Conservation (phyloP, 2,329 filamentous ascomycete species). For the Nemania serpens region DNA sequence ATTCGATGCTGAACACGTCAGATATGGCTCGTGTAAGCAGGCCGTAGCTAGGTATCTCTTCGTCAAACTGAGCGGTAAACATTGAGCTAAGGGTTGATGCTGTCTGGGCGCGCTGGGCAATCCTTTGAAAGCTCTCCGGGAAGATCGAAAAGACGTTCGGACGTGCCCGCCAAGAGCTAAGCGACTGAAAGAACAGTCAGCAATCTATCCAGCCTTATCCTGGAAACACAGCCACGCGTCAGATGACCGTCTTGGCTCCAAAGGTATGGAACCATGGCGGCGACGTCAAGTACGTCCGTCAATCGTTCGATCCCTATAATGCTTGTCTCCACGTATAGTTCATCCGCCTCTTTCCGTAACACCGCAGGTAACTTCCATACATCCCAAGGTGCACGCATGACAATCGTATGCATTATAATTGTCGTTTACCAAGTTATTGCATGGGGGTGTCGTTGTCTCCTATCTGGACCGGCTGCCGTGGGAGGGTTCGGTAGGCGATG, state of each 20-base stretch:
- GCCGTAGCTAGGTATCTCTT: neutral
- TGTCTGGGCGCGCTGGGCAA: conserved; percentile 8
- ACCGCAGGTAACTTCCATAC: too few relatives aligned
- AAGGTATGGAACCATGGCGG: neutral
- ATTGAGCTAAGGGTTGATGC: neutral
- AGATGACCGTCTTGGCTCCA: neutral
- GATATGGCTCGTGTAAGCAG: conserved; percentile 1
- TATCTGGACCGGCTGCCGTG: too few relatives aligned
- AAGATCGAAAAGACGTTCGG: neutral
- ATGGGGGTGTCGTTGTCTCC: too few relatives aligned
- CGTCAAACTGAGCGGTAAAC: neutral
- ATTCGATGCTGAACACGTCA: conserved; percentile 3
- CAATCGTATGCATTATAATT: neutral
- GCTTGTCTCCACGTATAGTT: neutral
- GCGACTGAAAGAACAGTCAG: conserved; percentile 21
- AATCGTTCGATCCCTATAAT: neutral
- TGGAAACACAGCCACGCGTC: neutral
- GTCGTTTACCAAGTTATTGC: too few relatives aligned
- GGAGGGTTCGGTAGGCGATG: too few relatives aligned
- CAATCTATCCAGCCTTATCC: conserved; percentile 1
- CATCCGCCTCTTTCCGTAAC: too few relatives aligned
- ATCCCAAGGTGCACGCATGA: neutral
- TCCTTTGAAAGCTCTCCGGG: neutral
- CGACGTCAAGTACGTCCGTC: neutral
- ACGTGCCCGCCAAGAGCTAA: conserved; percentile 15